Base-by-base conservation (phyloP, 371 early-diverging fungal genomes). In the Massospora cicadina region DNA sequence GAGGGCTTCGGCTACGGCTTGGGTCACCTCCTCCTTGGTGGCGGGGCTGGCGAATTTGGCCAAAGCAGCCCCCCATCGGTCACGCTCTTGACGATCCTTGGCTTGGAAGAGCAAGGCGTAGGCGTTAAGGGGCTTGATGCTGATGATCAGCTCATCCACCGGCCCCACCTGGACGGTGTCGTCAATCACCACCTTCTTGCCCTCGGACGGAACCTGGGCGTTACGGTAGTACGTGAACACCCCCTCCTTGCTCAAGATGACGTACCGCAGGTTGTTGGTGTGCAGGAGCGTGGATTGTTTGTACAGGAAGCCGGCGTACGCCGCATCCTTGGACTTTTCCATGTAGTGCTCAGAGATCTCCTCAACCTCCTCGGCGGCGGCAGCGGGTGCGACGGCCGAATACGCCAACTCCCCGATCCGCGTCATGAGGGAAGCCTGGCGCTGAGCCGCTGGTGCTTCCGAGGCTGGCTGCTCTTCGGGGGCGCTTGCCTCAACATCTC, bases 121-220 rank as follows among this genome's bases (percentile, higher is more conserved):
- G 23, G 28, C 32, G 10, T 23, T 27, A 24, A 33, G 21, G 17
- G 54, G 24, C 28, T 21, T 29, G 29, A 64, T 64, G 30, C 25
- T 32, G 64, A 64, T 24, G 57, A 56, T 5, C 10, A 28, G 23
- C 13, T 53, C 55, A 24, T 32, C 64, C 25, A 29, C 26, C 26
- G 54, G n/a, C 27, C 17, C 12, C 5, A 64, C 27, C 12, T 28
- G 28, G 54, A 54, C 54, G 23, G 2, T 2, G 17, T 64, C 64
- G 54, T 64, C 30, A 24, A 64, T n/a, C 24, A 17, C 24, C 23
- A 64, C 57, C 64, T 64, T 64, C 23, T 64, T 64, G 25, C 64
- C 64, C 31, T 64, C 64, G 29, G 26, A 13, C 2, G 54, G 30
- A 21, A 27, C 64, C 2, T 54, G 64, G 56, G 54, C 54, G 7